Conservation (phyloP, 2,329 filamentous ascomycete genomes). For the Thermoascus crustaceus region DNA sequence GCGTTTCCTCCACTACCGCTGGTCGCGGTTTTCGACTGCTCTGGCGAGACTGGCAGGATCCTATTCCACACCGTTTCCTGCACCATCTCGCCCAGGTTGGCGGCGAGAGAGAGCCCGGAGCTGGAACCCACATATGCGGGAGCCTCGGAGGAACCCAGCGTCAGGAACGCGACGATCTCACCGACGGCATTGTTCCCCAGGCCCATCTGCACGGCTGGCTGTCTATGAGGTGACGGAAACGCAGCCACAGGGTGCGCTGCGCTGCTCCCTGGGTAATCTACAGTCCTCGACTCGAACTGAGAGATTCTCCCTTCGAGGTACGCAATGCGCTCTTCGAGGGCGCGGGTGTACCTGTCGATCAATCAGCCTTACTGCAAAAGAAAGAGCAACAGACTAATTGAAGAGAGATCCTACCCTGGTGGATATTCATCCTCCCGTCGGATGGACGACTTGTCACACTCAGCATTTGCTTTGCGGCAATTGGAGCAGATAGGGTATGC, state of each 20-base stretch:
- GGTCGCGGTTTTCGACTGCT: conserved; percentile 11
- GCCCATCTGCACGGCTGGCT: conserved; percentile 13
- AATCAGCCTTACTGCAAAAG: conserved; percentile 6
- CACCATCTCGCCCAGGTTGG: conserved; percentile 46
- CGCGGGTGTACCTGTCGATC: conserved; percentile 31
- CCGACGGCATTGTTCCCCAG: conserved; percentile 29
- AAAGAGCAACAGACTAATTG: too few species aligned
- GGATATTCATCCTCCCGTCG: conserved; percentile 29
- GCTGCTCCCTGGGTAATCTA: conserved; percentile 7
- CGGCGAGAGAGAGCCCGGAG: conserved; percentile 42
- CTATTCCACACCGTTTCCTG: conserved; percentile 49
- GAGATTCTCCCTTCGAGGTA: conserved; percentile 32
- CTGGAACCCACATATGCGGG: conserved; percentile 45
- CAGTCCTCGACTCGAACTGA: conserved; percentile 10
- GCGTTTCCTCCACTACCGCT: conserved; percentile 9
- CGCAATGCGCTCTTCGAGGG: conserved; percentile 35
- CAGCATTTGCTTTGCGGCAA: conserved; percentile 34
- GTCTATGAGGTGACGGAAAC: conserved; percentile 17
- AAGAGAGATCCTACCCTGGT: conserved; percentile 23
- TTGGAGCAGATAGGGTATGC: conserved; percentile 39
- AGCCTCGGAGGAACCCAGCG: conserved; percentile 38
- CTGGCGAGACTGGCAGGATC: conserved; percentile 28
- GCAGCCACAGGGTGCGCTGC: conserved; percentile 13
- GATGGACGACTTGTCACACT: conserved; percentile 37
- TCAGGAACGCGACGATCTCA: conserved; percentile 45